Evolutionary conservation across 2,329 filamentous ascomycete genomes (phyloP), one percentile per base, ranked within the genome.

Genomic region (Pseudogymnoascus sp.): DNA sequence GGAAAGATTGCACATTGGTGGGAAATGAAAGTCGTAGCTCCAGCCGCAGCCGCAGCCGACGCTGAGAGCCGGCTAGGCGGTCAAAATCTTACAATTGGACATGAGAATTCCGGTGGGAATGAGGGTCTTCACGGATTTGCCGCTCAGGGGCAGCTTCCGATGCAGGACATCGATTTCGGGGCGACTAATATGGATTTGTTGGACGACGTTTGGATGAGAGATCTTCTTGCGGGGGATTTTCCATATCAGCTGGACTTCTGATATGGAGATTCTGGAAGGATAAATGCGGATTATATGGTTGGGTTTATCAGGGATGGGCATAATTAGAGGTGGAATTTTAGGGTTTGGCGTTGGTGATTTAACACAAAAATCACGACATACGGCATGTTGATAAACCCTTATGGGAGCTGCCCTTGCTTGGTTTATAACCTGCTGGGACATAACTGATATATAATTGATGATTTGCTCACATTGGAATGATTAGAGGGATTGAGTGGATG

Each of bases 141-240:
- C 44, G 23, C 21, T 46, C 42, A 50, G 14, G 44, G 23, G 44
- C 42, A 46, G 21, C 23, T 50, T 16, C 44, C 44, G 23, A 50
- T 50, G 23, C 44, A 50, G 44, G 44, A 56, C 28, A 56, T 56
- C n/a, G 50, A 56, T 18, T 56, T 56, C 12, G 50, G 50, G 50
- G n/a, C 50, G 25, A 12, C 50, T 34, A 56, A 56, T 56, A 56
- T 56, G 50, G 50, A 56, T 28, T 34, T 56, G 28, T 34, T 18
- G 50, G 50, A 56, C 10, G 50, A 56, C 25, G 28, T 56, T 18
- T 56, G 50, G 50, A 56, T 56, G 50, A 56, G 50, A 56, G 50
- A 56, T 56, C 50, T 56, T 56, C 50, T 56, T 34, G 50, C 50
- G 10, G 50, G 50, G n/a, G 50, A 56, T 34, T 56, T 56, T 56